phyloP scores from a whole-genome alignment of 1,284 basidiomycete genomes.

The Trichosporon sp. region DNA sequence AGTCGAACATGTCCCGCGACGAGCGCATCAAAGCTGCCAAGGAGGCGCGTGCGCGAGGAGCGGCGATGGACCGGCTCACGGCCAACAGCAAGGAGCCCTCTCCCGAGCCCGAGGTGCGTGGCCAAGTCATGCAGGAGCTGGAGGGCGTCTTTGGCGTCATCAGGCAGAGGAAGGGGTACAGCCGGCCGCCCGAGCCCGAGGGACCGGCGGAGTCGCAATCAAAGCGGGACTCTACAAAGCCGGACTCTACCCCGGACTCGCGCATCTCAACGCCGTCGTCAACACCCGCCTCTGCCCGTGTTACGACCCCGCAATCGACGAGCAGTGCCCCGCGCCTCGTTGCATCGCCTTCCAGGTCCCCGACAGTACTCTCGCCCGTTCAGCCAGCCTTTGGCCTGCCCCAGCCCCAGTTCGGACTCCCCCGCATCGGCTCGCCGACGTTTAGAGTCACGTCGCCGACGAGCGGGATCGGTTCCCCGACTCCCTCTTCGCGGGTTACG shows the following conservation, averaged over 20 bases:
- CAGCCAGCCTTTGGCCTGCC: not conserved
- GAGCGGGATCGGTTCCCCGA: not conserved
- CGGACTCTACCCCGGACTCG: not conserved
- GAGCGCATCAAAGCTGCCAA: slow-evolving; percentile 44
- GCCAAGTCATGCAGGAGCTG: slow-evolving; percentile 48
- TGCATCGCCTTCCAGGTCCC: not conserved
- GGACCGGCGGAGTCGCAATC: not conserved
- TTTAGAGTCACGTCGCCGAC: slow-evolving; percentile 12
- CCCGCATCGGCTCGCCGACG: slow-evolving; percentile 4
- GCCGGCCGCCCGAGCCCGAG: not conserved
- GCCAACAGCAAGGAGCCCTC: slow-evolving; percentile 21
- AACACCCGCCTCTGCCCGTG: not conserved
- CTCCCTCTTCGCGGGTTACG: not conserved
- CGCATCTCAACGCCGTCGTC: not conserved
- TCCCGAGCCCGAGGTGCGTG: slow-evolving; percentile 28
- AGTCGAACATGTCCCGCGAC: slow-evolving; percentile 37
- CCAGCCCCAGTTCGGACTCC: not conserved
- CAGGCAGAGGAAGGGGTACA: slow-evolving; percentile 38
- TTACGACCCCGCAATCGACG: not conserved
- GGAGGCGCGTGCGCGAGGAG: slow-evolving; percentile 40
- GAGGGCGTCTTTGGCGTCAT: slow-evolving; percentile 50
- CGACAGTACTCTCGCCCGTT: not conserved
- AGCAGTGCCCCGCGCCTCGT: not conserved
- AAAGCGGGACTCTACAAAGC: not conserved
- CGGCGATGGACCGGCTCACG: slow-evolving; percentile 37